Base-by-base conservation (phyloP, 176 grass and related monocot species). In the Rhynchospora pubera region DNA sequence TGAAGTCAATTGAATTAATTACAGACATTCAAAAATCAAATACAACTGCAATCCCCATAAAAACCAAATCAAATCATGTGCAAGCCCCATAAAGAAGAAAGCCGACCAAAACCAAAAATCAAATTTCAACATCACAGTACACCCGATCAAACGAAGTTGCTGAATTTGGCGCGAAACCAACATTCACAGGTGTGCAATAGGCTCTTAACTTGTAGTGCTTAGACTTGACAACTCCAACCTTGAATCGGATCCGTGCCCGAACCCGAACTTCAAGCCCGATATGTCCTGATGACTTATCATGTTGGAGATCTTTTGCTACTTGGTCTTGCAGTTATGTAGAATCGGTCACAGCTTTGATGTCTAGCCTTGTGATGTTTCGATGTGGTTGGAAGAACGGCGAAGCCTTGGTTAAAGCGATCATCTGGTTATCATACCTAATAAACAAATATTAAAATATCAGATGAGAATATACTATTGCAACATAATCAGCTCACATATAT, bases 241-340 rank as follows among this genome's bases (percentile, higher is more conserved):
- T 84, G 89, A 95, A 93, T 80, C 75, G 34, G 22, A 87, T 87
- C 75, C 86, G 85, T 59, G 87, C 86, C 52, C 80, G 44, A 56
- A 93, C 84, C 81, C 91, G 80, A 84, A 95, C 92, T 75, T 95
- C 96, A 46, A 99, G 70, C 79, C 82, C 84, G 53, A 98, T 28
- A 59, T 30, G 85, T 80, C 96, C 94, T 5, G 22, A 45, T 3
- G 80, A 69, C 39, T 78, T 79, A 63, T 94, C 90, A 73, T 59
- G 67, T 59, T 79, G 89, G 3, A 93, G 57, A 24, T 26, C 79
- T 58, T 69, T 71, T 86, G 85, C 84, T 61, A 84, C 87, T 21
- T 68, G 79, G 0, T 15, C 23, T 13, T 76, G 74, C 85, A 98
- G 79, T 77, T 62, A n/a, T n/a, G 45, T 78, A 11, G 22, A 14